Base-by-base conservation (phyloP, 1,139 yeast species). In the Hansenula sp. region DNA sequence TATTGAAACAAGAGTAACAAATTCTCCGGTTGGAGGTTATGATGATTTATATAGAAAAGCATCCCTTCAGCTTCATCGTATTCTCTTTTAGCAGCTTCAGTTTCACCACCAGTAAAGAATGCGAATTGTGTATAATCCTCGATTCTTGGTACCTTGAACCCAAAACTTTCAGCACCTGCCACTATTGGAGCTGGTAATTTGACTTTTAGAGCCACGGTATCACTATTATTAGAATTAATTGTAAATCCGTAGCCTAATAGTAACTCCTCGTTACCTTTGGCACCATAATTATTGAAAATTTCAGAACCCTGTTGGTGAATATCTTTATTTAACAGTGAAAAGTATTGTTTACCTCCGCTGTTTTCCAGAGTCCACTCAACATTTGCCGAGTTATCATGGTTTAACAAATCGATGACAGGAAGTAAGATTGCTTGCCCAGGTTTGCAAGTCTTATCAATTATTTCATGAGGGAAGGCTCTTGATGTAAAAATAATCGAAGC, bases 211-310 rank as follows among this genome's bases (percentile, higher is more conserved):
- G 87, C 81, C 3, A 86, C 77, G 1, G 76, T 65, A 53, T 90
- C 96, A 38, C 77, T 76, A 1, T 62, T 59, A 30, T 66, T 63
- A 50, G 74, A 68, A 21, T 74, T 74, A 8, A 81, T 49, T 18
- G 82, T 76, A 61, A 89, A 89, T 0, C 96, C 96, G 49, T 76
- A 76, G 0, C 71, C 74, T 50, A 74, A 55, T 27, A 76, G 48
- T 28, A 68, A 69, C 53, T 89, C 96, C 55, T 86, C 90, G 56
- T 88, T 89, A 1, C 93, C 84, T 60, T 88, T 89, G 47, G 84
- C 78, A 3, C 97, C 97, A 59, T 90, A 90, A 60, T 89, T 90
- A 58, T 90, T 90, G 63, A 65, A 84, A 1, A 89, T 55, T 55
- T 87, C 83, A 11, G 63, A 62, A 0, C 78, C 81, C 5, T 54